A percentile compares a stretch with the other conserved stretches of the same genome.
Evolutionary conservation across 2,329 filamentous ascomycete species (phyloP).

Genomic region (Metarhizium guizhouense): DNA sequence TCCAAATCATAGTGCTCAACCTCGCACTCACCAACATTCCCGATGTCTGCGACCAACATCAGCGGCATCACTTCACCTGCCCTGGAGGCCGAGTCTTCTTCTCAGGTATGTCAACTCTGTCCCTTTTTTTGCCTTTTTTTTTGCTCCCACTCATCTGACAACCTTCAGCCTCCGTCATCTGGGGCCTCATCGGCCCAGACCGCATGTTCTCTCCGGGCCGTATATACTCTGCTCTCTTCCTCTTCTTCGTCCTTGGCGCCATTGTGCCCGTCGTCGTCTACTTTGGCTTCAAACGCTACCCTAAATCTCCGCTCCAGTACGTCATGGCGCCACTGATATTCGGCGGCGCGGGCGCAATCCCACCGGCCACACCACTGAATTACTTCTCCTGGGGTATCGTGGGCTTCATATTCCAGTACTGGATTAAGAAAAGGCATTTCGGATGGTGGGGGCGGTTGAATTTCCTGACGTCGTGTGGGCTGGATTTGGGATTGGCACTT

Average conservation of each 20-base stretch:
- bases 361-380: conserved; percentile 62
- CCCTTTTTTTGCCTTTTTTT: neutral
- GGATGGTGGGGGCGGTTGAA: conserved; percentile 69
- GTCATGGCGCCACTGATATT: conserved; percentile 56
- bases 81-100: conserved; percentile 57
- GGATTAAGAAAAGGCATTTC: conserved; percentile 53
- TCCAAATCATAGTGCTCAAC: conserved; percentile 58
- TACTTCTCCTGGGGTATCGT: conserved; percentile 68
- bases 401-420: conserved; percentile 61
- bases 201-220: conserved; percentile 55
- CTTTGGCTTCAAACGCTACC: conserved; percentile 38
- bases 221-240: conserved; percentile 51
- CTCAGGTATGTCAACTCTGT: conserved; percentile 31
- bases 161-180: conserved; percentile 50
- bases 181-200: conserved; percentile 56
- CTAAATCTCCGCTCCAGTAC: conserved; percentile 39
- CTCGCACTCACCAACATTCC: conserved; percentile 52
- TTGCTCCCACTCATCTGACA: neutral
- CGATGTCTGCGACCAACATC: conserved; percentile 50
- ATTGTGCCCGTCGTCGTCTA: conserved; percentile 43
- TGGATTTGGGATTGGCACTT: conserved; percentile 61
- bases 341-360: conserved; percentile 44
- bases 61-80: conserved; percentile 52
- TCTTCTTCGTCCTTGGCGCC: conserved; percentile 51
- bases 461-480: conserved; percentile 59